Conservation (phyloP, 2,329 filamentous ascomycete genomes). For the Fusarium miscanthi region DNA sequence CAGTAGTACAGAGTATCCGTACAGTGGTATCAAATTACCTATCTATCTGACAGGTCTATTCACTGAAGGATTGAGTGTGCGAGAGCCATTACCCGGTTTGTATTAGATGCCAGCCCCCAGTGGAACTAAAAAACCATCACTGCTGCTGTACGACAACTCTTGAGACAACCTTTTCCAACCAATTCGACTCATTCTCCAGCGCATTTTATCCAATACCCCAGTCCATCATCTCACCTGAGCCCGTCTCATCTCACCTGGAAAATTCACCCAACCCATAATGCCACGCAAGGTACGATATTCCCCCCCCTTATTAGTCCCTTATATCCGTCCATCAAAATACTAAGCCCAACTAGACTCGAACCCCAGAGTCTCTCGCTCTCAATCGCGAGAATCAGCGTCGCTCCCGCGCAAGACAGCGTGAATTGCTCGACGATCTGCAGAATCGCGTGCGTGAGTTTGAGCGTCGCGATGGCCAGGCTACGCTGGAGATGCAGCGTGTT, state of each 20-base stretch:
- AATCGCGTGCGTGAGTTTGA: constrained; percentile 56
- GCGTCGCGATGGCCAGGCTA: constrained; percentile 55
- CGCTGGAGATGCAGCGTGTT: constrained; percentile 59
- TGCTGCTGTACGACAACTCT: neutral
- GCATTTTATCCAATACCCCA: neutral
- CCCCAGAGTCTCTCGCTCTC: constrained; percentile 44
- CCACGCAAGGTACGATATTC: constrained; percentile 28
- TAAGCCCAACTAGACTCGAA: constrained; percentile 32
- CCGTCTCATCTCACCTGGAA: neutral
- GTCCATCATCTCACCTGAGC: neutral
- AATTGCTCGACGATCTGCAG: constrained; percentile 58
- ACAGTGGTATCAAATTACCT: neutral
- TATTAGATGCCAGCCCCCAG: constrained; percentile 4
- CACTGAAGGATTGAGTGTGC: neutral
- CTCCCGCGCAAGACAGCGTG: constrained; percentile 57
- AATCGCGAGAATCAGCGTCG: constrained; percentile 60
- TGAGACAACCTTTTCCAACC: constrained; percentile 2
- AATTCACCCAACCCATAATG: constrained; percentile 1
- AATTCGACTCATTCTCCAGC: neutral
- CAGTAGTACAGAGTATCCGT: no score
- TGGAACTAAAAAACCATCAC: constrained; percentile 12
- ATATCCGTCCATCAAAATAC: neutral
- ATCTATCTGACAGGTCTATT: neutral
- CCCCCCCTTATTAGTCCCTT: no score
- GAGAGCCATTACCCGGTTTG: neutral